Evolutionary conservation across 2,329 filamentous ascomycete species (phyloP), one percentile per base, ranked within the genome.

Genomic region (Diaporthe sp.): DNA sequence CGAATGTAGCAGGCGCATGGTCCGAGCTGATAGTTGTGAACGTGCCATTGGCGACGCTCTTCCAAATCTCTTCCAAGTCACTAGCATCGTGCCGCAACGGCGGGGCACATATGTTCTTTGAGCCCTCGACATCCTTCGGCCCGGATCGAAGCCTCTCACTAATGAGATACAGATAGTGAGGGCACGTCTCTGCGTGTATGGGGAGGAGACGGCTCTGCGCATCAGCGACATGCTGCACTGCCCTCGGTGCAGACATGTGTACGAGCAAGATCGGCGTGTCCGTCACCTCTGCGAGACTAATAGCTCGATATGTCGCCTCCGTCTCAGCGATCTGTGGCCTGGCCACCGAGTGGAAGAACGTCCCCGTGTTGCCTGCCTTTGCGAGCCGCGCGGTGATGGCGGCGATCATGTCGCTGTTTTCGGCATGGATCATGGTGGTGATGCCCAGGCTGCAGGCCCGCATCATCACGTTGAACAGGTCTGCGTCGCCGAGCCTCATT

Each of bases 131-230:
- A 28, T 79, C 76, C 73, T 83, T 80, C 8, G 76, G 75, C 25
- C 78, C 79, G 42, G 79, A 79, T 12, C 79, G 78, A n/a, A 81
- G 78, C n/a, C 79, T 77, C 10, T 85, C 83, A n/a, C 86, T 85
- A 1, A 88, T 87, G n/a, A 91, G 83, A 77, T 89, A 89, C 22
- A 91, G 84, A 77, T 91, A 91, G 74, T 91, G 89, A 4, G 89
- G 90, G 79, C 89, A 91, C 1, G 89, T 91, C 80, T 91, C 89
- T 2, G 87, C 89, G 77, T 89, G 88, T 31, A 91, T 84, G 0
- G 90, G 89, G 13, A 90, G 82, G 0, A 87, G 85, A 4, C 84
- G 80, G 12, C 86, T 86, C 79, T 91, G 88, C 0, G 89, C 89
- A 25, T 84, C 80, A 34, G 87, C 85, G 71, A 90, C 87, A 76